Base-by-base conservation (phyloP, 1,284 basidiomycete species). In the Inonotus obliquus region DNA sequence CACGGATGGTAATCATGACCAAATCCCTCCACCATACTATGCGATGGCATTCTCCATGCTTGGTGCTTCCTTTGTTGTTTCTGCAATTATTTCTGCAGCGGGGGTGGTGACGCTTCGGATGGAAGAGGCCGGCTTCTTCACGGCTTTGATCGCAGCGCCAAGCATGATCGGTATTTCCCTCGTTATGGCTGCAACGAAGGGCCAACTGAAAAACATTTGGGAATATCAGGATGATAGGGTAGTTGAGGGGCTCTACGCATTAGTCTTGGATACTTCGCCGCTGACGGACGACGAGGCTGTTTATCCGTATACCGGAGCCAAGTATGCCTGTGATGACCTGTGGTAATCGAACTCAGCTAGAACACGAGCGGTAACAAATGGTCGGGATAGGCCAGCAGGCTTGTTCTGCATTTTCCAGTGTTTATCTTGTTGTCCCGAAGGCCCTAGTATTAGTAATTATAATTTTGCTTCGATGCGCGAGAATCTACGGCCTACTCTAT, bases 141-240 rank as follows among this genome's bases (percentile, higher is more conserved):
- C 29, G 6, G 9, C 19, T 4, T 51, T 19, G n/a, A 38, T 58
- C 5, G 29, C 57, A 19, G 9, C 35, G 1, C 45, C 27, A 13
- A 19, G 21, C 4, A 58, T 58, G 57, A 29, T 39, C 9, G 10
- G n/a, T 23, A 10, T 35, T 11, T 19, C 47, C 5, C 47, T 58
- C 13, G n/a, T 51, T 10, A 29, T 51, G 29, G 45, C 57, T 11
- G 32, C 47, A n/a, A 32, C 25, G 37, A 58, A 27, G 57, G 57
- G 57, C 17, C 21, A 60, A 23, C 97, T 91, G 91, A 94, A 94
- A 52, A 96, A 98, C 83, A 93, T 87, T 78, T 95, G 91, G 6
- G 86, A 89, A 75, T 83, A 88, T 68, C 94, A 98, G 81, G 91
- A 85, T 71, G 94, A 98, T 71, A 95, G 94, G 4, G 84, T 90